Conservation (phyloP, 805 yeast genomes). For the Huiozyma naganishii region DNA sequence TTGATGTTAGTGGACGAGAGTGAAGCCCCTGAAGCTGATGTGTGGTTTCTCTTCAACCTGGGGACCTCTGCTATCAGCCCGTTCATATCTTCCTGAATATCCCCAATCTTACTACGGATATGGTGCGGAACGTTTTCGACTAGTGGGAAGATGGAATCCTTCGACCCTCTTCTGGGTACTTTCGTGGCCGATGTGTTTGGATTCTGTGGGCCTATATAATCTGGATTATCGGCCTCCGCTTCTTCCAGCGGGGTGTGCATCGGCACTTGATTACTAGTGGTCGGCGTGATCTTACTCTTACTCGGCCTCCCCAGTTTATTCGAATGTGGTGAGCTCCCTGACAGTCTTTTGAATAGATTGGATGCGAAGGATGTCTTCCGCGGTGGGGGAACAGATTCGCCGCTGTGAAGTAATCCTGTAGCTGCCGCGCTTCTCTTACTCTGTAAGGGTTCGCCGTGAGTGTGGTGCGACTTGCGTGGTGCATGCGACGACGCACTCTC, state of each 20-base stretch:
- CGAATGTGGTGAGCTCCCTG: conserved; percentile 3
- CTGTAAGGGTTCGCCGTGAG: background rate
- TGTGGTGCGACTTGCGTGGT: no score
- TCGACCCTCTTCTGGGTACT: background rate
- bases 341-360: conserved; percentile 15
- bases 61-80: no score
- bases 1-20: no score
- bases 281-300: no score
- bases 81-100: no score
- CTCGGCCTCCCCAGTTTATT: background rate
- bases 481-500: no score
- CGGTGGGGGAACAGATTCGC: conserved; percentile 4
- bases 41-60: no score
- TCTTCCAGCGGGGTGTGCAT: background rate
- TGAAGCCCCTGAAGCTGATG: no score
- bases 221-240: no score
- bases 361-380: conserved; percentile 22
- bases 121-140: background rate
- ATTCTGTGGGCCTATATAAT: no score
- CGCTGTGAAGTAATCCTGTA: no score
- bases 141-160: background rate
- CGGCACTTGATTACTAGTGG: background rate
- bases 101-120: background rate
- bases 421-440: background rate
- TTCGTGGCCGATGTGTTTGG: background rate